phyloP scores from a whole-genome alignment of 2,329 filamentous ascomycete genomes.

The Emmonsia crescens region DNA sequence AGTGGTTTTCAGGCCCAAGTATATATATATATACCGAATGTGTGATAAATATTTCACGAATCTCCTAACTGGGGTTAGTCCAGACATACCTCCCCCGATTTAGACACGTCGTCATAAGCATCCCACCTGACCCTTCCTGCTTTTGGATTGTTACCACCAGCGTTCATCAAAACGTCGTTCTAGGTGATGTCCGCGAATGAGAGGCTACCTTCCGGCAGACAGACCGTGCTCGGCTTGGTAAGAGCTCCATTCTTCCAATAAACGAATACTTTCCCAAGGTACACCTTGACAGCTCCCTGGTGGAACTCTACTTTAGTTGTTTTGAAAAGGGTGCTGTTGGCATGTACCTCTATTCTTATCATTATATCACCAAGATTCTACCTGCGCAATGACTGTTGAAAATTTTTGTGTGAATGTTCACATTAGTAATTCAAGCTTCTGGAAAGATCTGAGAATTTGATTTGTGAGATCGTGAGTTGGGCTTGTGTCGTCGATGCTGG shows the following conservation, averaged over 20 bases:
- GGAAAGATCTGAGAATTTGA: too few relatives aligned
- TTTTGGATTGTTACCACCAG: not conserved
- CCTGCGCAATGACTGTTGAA: not conserved
- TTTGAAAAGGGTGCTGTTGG: slow-evolving; percentile 15
- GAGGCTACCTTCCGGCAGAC: slow-evolving; percentile 13
- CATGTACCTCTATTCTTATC: too few relatives aligned
- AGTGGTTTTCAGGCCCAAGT: too few relatives aligned
- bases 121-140: not conserved
- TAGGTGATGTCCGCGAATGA: not conserved
- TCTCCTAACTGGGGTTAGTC: not conserved
- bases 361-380: not conserved
- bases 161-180: not conserved
- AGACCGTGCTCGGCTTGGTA: slow-evolving; percentile 23
- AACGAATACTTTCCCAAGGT: slow-evolving; percentile 14
- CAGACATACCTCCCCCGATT: not conserved
- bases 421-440: too few relatives aligned
- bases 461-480: too few relatives aligned
- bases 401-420: too few relatives aligned
- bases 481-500: too few relatives aligned
- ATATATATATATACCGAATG: too few relatives aligned
- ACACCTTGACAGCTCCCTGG: slow-evolving; percentile 26
- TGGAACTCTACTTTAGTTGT: too few relatives aligned
- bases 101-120: not conserved
- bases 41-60: too few relatives aligned
- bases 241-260: slow-evolving; percentile 29